phyloP scores from a whole-genome alignment of 2,329 filamentous ascomycete species.

The Thelonectria rubi region DNA sequence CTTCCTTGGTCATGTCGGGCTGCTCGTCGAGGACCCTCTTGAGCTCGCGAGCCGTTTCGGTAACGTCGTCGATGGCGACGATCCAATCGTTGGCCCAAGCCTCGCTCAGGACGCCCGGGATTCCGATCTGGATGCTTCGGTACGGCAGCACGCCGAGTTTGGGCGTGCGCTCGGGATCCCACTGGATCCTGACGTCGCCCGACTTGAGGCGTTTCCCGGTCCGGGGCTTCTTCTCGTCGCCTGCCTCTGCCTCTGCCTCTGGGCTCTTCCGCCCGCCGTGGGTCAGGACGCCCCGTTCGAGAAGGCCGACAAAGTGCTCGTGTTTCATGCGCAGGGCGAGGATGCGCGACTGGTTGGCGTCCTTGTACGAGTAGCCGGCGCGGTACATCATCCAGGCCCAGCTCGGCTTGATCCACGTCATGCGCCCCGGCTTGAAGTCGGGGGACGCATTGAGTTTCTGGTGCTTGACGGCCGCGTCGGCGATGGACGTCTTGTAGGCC shows the following conservation, averaged over 20 bases:
- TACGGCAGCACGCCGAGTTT: slow-evolving; percentile 56
- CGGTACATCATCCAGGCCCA: slow-evolving; percentile 74
- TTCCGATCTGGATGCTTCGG: slow-evolving; percentile 69
- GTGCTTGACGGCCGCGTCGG: slow-evolving; percentile 57
- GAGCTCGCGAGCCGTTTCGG: slow-evolving; percentile 58
- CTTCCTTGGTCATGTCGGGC: slow-evolving; percentile 44
- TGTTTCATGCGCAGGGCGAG: slow-evolving; percentile 66
- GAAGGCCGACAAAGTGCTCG: slow-evolving; percentile 57
- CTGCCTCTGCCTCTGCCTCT: too few relatives aligned
- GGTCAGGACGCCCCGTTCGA: slow-evolving; percentile 50
- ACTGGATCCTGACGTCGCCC: slow-evolving; percentile 63
- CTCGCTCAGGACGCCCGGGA: slow-evolving; percentile 56
- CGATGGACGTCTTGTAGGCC: slow-evolving; percentile 65
- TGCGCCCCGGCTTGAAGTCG: slow-evolving; percentile 61
- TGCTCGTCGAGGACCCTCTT: slow-evolving; percentile 56
- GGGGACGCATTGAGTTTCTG: slow-evolving; percentile 64
- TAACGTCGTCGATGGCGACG: slow-evolving; percentile 66
- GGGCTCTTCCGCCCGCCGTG: too few relatives aligned
- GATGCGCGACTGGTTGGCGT: slow-evolving; percentile 61
- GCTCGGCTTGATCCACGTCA: slow-evolving; percentile 73
- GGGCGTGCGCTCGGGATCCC: slow-evolving; percentile 68
- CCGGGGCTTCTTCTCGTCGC: not conserved
- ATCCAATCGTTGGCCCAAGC: slow-evolving; percentile 63
- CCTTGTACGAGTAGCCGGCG: slow-evolving; percentile 67
- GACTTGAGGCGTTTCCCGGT: slow-evolving; percentile 40